These are phyloP conservation scores for Pleurotus ostreatus DNA, from an alignment of 768 basidiomycete genomes.

Conservation along the genomic window DNA sequence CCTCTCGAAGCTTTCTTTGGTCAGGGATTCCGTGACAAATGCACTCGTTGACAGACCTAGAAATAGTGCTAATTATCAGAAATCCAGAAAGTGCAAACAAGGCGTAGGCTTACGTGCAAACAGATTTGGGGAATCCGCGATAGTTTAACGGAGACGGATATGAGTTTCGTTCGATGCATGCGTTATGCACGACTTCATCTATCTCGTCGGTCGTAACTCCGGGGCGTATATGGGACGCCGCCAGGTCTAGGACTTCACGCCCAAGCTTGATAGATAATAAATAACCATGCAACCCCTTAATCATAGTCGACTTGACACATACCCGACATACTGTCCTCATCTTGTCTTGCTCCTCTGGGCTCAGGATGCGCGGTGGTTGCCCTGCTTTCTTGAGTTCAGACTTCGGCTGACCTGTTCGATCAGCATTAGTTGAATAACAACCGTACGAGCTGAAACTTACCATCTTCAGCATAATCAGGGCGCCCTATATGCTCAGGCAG, in stretches of 20 bases:
- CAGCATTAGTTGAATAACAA: conserved; percentile 4
- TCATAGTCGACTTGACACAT: conserved; percentile 25
- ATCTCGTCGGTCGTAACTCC: conserved; percentile 95
- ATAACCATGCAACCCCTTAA: background rate
- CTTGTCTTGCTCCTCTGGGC: conserved; percentile 74
- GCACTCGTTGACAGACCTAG: conserved; percentile 86
- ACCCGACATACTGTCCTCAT: conserved; percentile 88
- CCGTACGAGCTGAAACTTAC: conserved; percentile 17
- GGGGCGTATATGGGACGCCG: conserved; percentile 81
- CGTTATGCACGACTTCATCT: conserved; percentile 91
- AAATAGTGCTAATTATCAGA: background rate
- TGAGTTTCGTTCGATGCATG: conserved; percentile 81
- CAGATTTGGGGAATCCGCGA: conserved; percentile 87
- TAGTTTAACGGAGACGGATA: conserved; percentile 97
- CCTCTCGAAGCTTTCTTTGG: conserved; percentile 76
- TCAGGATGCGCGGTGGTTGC: conserved; percentile 62
- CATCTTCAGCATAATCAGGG: conserved; percentile 81
- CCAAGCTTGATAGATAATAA: conserved; percentile 50
- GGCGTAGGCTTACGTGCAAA: conserved; percentile 74
- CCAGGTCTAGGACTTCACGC: conserved; percentile 90
- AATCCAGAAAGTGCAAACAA: background rate
- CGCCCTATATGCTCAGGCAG: conserved; percentile 81
- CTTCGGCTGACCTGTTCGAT: conserved; percentile 47
- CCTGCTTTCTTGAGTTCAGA: conserved; percentile 56
- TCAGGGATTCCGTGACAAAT: conserved; percentile 98